Evolutionary conservation across 495 filamentous ascomycete species (phyloP), one percentile per base, ranked within the genome.

Genomic region (Paragyromitra xinjiangensis): DNA sequence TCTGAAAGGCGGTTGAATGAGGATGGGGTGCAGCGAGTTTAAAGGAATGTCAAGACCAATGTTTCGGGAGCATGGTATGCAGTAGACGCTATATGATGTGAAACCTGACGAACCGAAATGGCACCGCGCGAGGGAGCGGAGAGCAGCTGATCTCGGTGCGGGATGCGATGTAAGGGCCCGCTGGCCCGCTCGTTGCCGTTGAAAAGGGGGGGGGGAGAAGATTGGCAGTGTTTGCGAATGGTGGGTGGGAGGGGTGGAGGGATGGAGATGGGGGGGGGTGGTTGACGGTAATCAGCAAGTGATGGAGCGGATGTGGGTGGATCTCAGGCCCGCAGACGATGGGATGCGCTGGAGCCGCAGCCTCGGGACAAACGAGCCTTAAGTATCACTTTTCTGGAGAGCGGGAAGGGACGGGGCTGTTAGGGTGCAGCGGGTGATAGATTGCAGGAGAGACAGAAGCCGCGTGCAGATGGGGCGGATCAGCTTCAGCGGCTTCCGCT

Each of bases 381-480:
- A 65, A 77, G 68, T 77, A 79, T 79, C 66, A 65, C 44, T 66
- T 78, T 70, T 69, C 59, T 78, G 59, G 74, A 78, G 75, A 65
- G 77, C 77, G 77, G 77, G 77, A 79, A 78, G 68, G 77, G 71
- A 75, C 77, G 77, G 73, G 76, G 67, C 73, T 77, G 77, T 77
- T 75, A 79, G 63, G 77, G 75, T 79, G 75, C 77, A 79, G 77
- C 77, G 77, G 77, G 77, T 79, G 73, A 72, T 67, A 78, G 77
- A 79, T 79, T 78, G 77, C 77, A 79, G 77, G 77, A 79, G 75
- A 79, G 67, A 78, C 77, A 79, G 61, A 71, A 70, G 58, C 73
- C 73, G 76, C 72, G 50, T 78, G 76, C 77, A 79, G 77, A 78
- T 79, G 59, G 48, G 75, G 53, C 42, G 66, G 77, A 78, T 78